These are phyloP conservation scores for Penicillium sp. DNA, from an alignment of 2,329 filamentous ascomycete species.

Conservation along the genomic window DNA sequence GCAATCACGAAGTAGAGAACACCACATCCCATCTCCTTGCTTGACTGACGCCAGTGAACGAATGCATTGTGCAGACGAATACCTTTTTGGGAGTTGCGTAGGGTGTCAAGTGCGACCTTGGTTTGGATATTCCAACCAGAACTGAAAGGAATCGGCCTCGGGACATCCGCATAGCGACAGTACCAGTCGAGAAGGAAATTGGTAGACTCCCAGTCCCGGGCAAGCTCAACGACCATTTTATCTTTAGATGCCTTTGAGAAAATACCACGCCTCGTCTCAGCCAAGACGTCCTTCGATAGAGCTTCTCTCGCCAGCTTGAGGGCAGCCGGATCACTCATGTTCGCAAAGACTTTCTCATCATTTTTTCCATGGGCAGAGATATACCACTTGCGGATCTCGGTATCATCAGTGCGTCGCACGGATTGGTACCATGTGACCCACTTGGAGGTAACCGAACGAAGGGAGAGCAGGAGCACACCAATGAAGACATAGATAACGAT, in stretches of 20 bases:
- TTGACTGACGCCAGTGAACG: slow-evolving; percentile 57
- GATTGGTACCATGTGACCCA: slow-evolving; percentile 57
- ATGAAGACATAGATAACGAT: slow-evolving; percentile 55
- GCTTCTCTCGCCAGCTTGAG: slow-evolving; percentile 48
- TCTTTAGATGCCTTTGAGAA: slow-evolving; percentile 47
- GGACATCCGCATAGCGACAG: slow-evolving; percentile 47
- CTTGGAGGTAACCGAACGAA: slow-evolving; percentile 53
- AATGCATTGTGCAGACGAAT: slow-evolving; percentile 57
- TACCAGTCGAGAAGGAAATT: slow-evolving; percentile 56
- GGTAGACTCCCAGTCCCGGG: slow-evolving; percentile 52
- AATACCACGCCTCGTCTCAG: slow-evolving; percentile 44
- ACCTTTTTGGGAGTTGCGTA: slow-evolving; percentile 54
- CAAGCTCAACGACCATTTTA: slow-evolving; percentile 49
- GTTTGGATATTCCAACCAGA: slow-evolving; percentile 59
- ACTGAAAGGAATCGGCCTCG: slow-evolving; percentile 53
- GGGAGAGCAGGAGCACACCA: slow-evolving; percentile 49
- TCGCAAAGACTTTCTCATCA: slow-evolving; percentile 42
- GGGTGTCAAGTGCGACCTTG: slow-evolving; percentile 53
- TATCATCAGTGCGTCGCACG: slow-evolving; percentile 39
- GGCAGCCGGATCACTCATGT: slow-evolving; percentile 49
- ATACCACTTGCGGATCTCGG: slow-evolving; percentile 43
- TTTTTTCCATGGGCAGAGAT: slow-evolving; percentile 32
- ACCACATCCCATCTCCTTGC: slow-evolving; percentile 54
- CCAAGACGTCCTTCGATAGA: slow-evolving; percentile 46
- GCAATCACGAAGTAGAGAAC: slow-evolving; percentile 55